Evolutionary conservation across 768 basidiomycete genomes (phyloP).

Genomic region (Mycena crocata): DNA sequence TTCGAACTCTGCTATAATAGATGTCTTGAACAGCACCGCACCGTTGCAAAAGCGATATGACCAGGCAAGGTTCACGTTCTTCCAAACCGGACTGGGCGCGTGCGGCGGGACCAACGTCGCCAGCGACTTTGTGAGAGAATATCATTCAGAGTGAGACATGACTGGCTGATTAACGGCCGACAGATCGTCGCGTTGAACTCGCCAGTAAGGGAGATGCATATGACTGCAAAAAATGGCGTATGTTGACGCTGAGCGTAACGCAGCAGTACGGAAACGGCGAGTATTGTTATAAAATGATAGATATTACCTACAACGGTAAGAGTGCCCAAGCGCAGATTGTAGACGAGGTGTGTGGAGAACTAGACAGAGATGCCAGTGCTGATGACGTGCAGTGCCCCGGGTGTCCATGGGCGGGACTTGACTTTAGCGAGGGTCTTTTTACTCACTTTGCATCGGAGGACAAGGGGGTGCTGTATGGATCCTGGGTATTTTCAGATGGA

Average conservation of each 20-base stretch:
- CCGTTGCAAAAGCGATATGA: conserved; percentile 44
- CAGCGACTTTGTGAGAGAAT: conserved; percentile 57
- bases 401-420: conserved; percentile 72
- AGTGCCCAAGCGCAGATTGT: conserved; percentile 60
- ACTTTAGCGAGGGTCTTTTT: conserved; percentile 73
- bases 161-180: conserved; percentile 9
- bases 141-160: background rate
- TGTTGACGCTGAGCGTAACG: background rate
- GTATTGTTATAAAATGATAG: conserved; percentile 66
- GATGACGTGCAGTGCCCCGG: conserved; percentile 51
- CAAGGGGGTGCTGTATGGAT: conserved; percentile 64
- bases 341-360: conserved; percentile 58
- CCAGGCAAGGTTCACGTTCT: conserved; percentile 45
- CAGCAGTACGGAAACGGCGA: conserved; percentile 19
- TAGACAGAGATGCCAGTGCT: background rate
- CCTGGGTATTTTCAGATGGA: conserved; percentile 60
- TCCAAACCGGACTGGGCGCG: conserved; percentile 55
- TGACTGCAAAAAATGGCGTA: background rate
- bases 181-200: conserved; percentile 58
- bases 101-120: conserved; percentile 54
- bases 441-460: conserved; percentile 57
- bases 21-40: background rate
- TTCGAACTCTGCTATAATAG: background rate
- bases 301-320: conserved; percentile 62
- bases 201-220: conserved; percentile 27